A percentile compares a stretch with the other conserved stretches of the same genome.
phyloP scores from a whole-genome alignment of 805 yeast genomes.

The Zygosaccharomyces kombuchaensis region DNA sequence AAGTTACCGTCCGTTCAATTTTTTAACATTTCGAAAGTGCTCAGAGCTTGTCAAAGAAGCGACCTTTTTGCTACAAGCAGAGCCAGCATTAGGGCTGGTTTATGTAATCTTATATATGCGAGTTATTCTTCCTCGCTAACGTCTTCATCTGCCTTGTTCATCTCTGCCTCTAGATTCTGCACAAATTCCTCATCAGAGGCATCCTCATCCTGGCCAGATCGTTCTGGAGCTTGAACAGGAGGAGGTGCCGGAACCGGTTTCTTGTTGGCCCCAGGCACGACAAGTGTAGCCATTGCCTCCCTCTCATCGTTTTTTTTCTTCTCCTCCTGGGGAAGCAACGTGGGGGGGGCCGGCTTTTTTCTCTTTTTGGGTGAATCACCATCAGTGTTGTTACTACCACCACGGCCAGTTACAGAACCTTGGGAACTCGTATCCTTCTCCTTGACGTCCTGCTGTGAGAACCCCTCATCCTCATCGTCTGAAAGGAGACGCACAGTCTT shows the following conservation, averaged over 20 bases:
- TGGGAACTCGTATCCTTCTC: conserved; percentile 13
- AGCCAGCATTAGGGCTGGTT: not conserved
- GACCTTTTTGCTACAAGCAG: not conserved
- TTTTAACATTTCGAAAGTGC: not conserved
- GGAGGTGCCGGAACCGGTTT: conserved; percentile 13
- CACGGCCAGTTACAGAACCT: not conserved
- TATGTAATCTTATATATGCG: not conserved
- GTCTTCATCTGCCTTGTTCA: conserved; percentile 30
- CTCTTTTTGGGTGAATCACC: conserved; percentile 10
- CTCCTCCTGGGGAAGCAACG: conserved; percentile 30
- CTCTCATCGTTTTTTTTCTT: conserved; percentile 31
- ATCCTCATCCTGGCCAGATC: conserved; percentile 14
- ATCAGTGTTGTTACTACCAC: conserved; percentile 3
- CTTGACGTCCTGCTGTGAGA: conserved; percentile 6
- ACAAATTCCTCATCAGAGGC: conserved; percentile 36
- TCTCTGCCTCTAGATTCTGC: conserved; percentile 33
- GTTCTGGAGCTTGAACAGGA: conserved; percentile 7
- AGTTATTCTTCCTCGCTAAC: conserved; percentile 30
- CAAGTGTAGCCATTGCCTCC: conserved; percentile 31
- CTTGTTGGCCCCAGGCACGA: conserved; percentile 30
- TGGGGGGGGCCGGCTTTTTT: conserved; percentile 34
- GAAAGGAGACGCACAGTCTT: conserved; percentile 30
- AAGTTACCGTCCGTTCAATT: not conserved
- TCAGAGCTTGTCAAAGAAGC: not conserved
- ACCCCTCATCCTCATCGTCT: conserved; percentile 29